Conservation (phyloP, 805 yeast species). For the Maudiozyma turicensis region DNA sequence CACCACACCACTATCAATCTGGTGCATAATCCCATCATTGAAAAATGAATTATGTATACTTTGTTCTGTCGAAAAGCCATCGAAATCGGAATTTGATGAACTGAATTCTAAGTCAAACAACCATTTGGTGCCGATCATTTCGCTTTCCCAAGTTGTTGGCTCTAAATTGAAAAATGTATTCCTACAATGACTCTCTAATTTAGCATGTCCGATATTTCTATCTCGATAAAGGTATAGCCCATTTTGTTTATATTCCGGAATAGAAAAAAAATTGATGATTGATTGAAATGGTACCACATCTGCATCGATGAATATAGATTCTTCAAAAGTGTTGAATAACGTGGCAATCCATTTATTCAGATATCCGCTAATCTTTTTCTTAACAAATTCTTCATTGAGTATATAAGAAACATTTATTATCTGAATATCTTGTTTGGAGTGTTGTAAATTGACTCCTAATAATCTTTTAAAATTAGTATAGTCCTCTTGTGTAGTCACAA, state of each 20-base stretch:
- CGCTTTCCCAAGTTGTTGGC: conserved; percentile 14
- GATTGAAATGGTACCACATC: conserved; percentile 40
- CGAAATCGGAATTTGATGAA: background rate
- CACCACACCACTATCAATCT: conserved; percentile 22
- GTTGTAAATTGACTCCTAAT: background rate
- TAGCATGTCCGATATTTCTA: background rate
- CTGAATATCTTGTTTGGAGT: conserved; percentile 17
- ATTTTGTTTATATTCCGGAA: conserved; percentile 12
- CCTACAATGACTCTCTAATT: background rate
- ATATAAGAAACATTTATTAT: conserved; percentile 13
- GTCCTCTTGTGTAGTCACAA: conserved; percentile 25
- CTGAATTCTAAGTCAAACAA: conserved; percentile 1
- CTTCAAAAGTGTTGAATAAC: conserved; percentile 40
- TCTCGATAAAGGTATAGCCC: conserved; percentile 5
- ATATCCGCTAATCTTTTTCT: conserved; percentile 20
- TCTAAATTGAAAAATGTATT: conserved; percentile 3
- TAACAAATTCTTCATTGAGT: conserved; percentile 11
- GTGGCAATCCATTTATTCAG: conserved; percentile 42
- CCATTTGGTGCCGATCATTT: conserved; percentile 10
- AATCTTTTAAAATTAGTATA: conserved; percentile 4
- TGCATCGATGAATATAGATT: conserved; percentile 42
- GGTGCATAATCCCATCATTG: conserved; percentile 12
- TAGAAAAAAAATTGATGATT: conserved; percentile 23
- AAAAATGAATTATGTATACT: conserved; percentile 10
- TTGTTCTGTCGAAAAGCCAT: conserved; percentile 5